phyloP scores from a whole-genome alignment of 78 protist genomes.

The Dictyostelium citrinum region DNA sequence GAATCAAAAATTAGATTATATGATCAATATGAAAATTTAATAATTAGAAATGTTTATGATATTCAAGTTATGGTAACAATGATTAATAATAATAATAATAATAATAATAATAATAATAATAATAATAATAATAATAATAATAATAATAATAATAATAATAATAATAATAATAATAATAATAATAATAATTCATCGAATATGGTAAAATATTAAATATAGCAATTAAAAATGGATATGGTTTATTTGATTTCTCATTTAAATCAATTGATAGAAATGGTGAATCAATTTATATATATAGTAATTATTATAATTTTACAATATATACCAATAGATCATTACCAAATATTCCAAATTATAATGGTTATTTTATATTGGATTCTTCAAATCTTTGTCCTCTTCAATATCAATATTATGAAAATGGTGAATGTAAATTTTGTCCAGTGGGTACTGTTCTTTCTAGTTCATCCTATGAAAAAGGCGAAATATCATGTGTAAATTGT shows the following conservation, averaged over 20 bases:
- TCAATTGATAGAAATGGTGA: neutral
- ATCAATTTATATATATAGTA: neutral
- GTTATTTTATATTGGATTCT: neutral
- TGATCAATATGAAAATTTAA: neutral
- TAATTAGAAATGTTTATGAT: neutral
- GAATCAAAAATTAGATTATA: neutral
- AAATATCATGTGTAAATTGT: neutral
- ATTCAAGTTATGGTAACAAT: too few relatives aligned
- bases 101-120: slow-evolving; percentile 9
- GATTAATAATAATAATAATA: neutral
- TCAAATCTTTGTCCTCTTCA: neutral
- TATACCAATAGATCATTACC: neutral
- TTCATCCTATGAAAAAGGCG: neutral
- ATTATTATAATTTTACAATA: neutral
- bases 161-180: too few relatives aligned
- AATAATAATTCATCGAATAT: neutral
- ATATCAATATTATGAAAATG: neutral
- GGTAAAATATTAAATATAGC: neutral
- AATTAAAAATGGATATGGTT: neutral
- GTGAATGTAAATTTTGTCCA: neutral
- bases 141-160: neutral
- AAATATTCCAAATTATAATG: neutral
- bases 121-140: slow-evolving; percentile 15
- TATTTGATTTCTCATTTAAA: neutral
- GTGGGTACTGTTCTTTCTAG: neutral